Conservation (phyloP, 805 yeast genomes). For the Candida peoriensis region DNA sequence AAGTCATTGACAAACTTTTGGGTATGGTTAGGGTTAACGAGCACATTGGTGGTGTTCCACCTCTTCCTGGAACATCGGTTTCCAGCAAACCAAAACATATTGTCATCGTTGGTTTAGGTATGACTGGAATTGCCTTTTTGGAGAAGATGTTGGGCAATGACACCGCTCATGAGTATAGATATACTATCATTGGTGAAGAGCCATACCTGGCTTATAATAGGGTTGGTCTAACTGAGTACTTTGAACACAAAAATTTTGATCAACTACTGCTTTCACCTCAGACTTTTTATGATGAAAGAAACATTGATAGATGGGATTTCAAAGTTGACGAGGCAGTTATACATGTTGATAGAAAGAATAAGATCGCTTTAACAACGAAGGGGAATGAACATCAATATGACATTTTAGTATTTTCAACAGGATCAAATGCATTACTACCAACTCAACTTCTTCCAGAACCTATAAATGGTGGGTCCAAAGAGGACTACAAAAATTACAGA, state of each 20-base stretch:
- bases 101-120: conserved; percentile 32
- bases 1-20: too few species aligned
- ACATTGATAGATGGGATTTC: conserved; percentile 22
- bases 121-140: conserved; percentile 32
- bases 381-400: conserved; percentile 22
- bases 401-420: conserved; percentile 27
- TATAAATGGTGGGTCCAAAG: conserved; percentile 5
- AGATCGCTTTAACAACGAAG: conserved; percentile 14
- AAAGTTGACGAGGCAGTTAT: conserved; percentile 20
- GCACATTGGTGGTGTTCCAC: conserved; percentile 17
- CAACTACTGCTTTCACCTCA: conserved; percentile 24
- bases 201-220: conserved; percentile 32
- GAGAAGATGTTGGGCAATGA: conserved; percentile 30
- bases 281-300: conserved; percentile 22
- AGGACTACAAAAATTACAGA: conserved; percentile 14
- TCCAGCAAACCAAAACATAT: conserved; percentile 12
- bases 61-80: conserved; percentile 10
- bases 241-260: conserved; percentile 24
- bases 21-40: conserved; percentile 5
- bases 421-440: conserved; percentile 29
- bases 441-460: conserved; percentile 19
- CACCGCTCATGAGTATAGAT: conserved; percentile 21
- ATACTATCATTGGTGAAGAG: conserved; percentile 32
- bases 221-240: conserved; percentile 31
- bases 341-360: conserved; percentile 12